A percentile compares a stretch with the other conserved stretches of the same genome.
Evolutionary conservation across 768 basidiomycete species (phyloP).

Genomic region (Russula foetens): DNA sequence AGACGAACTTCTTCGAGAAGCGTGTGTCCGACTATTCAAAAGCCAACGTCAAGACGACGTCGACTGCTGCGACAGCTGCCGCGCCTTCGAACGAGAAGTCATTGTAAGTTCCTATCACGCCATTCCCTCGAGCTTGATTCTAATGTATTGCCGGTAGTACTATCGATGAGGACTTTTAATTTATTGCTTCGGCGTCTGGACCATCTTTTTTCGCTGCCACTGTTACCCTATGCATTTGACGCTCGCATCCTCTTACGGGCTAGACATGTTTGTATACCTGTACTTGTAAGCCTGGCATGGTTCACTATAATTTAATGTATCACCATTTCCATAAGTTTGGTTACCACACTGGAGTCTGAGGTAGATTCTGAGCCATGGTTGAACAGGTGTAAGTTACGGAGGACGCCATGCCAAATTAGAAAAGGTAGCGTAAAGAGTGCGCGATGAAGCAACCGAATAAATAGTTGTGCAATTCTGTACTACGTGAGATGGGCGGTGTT

Average conservation of each 20-base stretch:
- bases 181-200: neutral
- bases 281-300: conserved; percentile 10
- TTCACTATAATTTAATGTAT: conserved; percentile 15
- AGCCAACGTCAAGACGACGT: conserved; percentile 39
- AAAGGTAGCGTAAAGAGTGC: no score
- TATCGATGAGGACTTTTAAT: conserved; percentile 14
- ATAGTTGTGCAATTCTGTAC: neutral
- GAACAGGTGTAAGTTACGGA: no score
- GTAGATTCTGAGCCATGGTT: neutral
- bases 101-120: conserved; percentile 31
- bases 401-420: no score
- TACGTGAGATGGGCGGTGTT: neutral
- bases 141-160: conserved; percentile 6
- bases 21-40: conserved; percentile 81
- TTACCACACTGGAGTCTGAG: neutral
- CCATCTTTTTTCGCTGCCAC: neutral
- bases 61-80: neutral
- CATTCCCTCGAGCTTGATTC: neutral
- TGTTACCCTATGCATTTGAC: neutral
- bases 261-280: conserved; percentile 16
- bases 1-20: conserved; percentile 97
- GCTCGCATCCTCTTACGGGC: neutral
- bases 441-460: neutral
- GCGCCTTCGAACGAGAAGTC: conserved; percentile 20
- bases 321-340: neutral